These are phyloP conservation scores for Entomophthora muscae DNA, from an alignment of 371 early-diverging fungal species.

Conservation along the genomic window DNA sequence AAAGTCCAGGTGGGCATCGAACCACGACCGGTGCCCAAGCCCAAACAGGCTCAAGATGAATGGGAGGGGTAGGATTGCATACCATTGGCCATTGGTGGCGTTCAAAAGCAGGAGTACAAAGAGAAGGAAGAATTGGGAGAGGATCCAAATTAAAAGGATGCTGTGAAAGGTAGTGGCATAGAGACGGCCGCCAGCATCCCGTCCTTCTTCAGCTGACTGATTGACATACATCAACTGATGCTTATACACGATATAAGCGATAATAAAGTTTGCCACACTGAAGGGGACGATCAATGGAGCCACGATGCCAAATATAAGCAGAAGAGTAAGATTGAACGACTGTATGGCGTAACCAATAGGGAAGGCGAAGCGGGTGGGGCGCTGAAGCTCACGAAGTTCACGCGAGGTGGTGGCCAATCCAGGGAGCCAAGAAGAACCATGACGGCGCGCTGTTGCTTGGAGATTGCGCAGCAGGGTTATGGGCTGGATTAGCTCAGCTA, in stretches of 20 bases:
- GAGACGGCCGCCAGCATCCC: slow-evolving; percentile 1
- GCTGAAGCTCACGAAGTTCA: slow-evolving; percentile 1
- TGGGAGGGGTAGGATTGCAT: slow-evolving; percentile 5
- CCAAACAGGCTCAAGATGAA: not conserved
- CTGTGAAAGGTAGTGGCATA: slow-evolving; percentile 6
- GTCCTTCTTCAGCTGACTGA: not conserved
- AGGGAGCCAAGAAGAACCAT: not conserved
- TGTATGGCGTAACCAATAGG: slow-evolving; percentile 9
- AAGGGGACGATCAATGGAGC: slow-evolving; percentile 9
- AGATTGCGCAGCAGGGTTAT: slow-evolving; percentile 4
- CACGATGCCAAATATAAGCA: slow-evolving; percentile 4
- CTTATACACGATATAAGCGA: slow-evolving; percentile 9
- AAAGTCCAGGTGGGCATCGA: not conserved
- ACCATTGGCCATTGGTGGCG: slow-evolving; percentile 2
- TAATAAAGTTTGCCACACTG: slow-evolving; percentile 3
- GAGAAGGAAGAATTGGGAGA: slow-evolving; percentile 4
- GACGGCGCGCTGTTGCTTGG: not conserved
- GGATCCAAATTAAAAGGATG: not conserved
- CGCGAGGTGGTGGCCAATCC: slow-evolving; percentile 4
- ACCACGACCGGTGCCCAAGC: not conserved
- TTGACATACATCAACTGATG: slow-evolving; percentile 11
- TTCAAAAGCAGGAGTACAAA: slow-evolving; percentile 7
- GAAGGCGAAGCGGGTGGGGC: slow-evolving; percentile 8
- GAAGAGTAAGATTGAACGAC: slow-evolving; percentile 6
- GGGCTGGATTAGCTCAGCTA: slow-evolving; percentile 10